Evolutionary conservation across 2,329 filamentous ascomycete genomes (phyloP), one percentile per base, ranked within the genome.

Genomic region (Arthrocladium fulminans): DNA sequence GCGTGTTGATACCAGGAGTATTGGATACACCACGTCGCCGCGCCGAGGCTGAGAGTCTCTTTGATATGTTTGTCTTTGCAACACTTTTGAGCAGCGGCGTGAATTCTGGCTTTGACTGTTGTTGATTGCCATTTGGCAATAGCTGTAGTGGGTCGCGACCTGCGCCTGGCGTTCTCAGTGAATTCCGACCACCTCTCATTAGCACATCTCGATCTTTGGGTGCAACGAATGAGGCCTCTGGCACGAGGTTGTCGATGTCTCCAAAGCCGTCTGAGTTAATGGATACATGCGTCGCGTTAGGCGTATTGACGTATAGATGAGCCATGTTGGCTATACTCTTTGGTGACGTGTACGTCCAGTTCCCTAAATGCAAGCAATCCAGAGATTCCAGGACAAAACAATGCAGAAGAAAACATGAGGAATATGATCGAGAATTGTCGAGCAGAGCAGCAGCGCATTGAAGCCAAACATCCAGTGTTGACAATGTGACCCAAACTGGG

Each of bases 41-140:
- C 20, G 29, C 43, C 2, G 43, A 45, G 77, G 79, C 64, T 77
- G 84, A 63, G 76, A 79, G 56, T 63, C 69, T 63, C 57, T 67
- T 66, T 63, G 76, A 53, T 68, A 77, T 66, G 73, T 83, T 71
- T 72, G 85, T 76, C 72, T 88, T 72, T 74, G 89, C 73, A 71
- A 75, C 62, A 58, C 79, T 83, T 67, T 94, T 95, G 63, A 98
- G 79, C 57, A 98, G 72, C 0, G 94, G 92, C 0, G 92, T 98
- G 65, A 98, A 98, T 61, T 98, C 94, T 58, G 81, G 83, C 54
- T 72, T 75, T 10, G 60, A 60, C 13, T 19, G 34, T 2, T n/a
- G 8, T 3, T 65, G 62, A 13, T 70, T 73, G 54, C 77, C 76
- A 30, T 74, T 72, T 19, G 83, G 84, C 19, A 88, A 73, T 59